phyloP scores from a whole-genome alignment of 2,329 filamentous ascomycete species.

The Paraconiothyrium brasiliense region DNA sequence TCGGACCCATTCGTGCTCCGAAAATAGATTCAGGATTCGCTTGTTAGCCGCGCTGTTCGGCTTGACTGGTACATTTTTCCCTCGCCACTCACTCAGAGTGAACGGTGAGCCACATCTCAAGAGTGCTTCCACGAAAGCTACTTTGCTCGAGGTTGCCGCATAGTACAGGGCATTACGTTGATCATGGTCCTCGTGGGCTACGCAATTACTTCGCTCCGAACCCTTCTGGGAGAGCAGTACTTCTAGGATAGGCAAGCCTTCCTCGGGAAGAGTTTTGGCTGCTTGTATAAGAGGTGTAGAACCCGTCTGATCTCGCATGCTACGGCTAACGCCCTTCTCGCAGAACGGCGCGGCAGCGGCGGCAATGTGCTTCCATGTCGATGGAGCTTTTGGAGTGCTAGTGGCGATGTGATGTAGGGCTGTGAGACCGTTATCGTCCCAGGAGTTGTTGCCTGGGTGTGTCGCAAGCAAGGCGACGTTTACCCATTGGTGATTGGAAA shows the following conservation, averaged over 20 bases:
- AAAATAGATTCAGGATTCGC: conserved; percentile 32
- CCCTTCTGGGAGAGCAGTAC: conserved; percentile 31
- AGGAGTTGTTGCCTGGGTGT: conserved; percentile 42
- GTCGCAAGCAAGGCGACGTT: conserved; percentile 38
- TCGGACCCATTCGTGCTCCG: conserved; percentile 40
- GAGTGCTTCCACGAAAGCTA: conserved; percentile 35
- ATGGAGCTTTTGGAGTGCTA: conserved; percentile 31
- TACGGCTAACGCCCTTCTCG: conserved; percentile 41
- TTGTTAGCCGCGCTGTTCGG: conserved; percentile 24
- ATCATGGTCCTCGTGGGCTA: conserved; percentile 43
- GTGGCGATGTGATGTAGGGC: conserved; percentile 44
- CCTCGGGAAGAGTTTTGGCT: conserved; percentile 38
- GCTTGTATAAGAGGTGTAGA: conserved; percentile 48
- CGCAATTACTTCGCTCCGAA: conserved; percentile 37
- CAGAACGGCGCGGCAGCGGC: conserved; percentile 37
- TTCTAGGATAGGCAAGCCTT: conserved; percentile 40
- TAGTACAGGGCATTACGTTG: conserved; percentile 39
- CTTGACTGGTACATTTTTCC: conserved; percentile 21
- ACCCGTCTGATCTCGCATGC: conserved; percentile 43
- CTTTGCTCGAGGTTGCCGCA: conserved; percentile 38
- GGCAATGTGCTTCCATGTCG: conserved; percentile 41
- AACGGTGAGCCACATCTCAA: conserved; percentile 41
- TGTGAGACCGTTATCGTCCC: conserved; percentile 42
- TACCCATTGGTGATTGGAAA: conserved; percentile 38
- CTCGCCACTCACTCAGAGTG: conserved; percentile 37